Evolutionary conservation across 148 eudicot species (phyloP).

Genomic region (Polygonum aviculare): DNA sequence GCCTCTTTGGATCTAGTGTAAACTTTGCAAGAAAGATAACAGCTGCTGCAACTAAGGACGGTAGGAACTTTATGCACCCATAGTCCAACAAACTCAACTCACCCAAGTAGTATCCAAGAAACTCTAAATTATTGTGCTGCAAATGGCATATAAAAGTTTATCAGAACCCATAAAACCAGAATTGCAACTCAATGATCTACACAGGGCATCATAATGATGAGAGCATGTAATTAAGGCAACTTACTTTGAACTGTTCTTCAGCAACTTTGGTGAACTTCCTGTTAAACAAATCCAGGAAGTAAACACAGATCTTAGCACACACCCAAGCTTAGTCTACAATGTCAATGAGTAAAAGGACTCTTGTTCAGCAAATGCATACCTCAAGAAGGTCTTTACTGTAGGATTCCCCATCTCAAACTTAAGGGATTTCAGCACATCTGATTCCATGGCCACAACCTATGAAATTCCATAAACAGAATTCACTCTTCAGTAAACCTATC

Average conservation of each 20-base stretch:
- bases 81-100: slow-evolving; percentile 50
- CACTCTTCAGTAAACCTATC: neutral
- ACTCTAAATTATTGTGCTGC: slow-evolving; percentile 42
- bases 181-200: neutral
- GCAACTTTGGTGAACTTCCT: slow-evolving; percentile 35
- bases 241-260: slow-evolving; percentile 28
- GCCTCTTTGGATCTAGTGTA: slow-evolving; percentile 30
- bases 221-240: neutral
- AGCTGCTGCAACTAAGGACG: slow-evolving; percentile 58
- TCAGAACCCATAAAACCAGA: neutral
- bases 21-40: slow-evolving; percentile 45
- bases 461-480: neutral
- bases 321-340: neutral
- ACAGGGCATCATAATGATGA: neutral
- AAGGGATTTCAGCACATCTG: slow-evolving; percentile 27
- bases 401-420: slow-evolving; percentile 38
- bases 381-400: slow-evolving; percentile 47
- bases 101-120: slow-evolving; percentile 38
- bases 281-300: slow-evolving; percentile 9
- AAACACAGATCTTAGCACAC: neutral
- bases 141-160: slow-evolving; percentile 11
- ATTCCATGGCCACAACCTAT: slow-evolving; percentile 53
- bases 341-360: neutral
- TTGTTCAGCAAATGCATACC: slow-evolving; percentile 18
- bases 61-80: slow-evolving; percentile 36